Percentiles rank a stretch among this genome's conserved stretches.
Conservation (phyloP, 768 basidiomycete genomes). For the Boletus reticulatus region DNA sequence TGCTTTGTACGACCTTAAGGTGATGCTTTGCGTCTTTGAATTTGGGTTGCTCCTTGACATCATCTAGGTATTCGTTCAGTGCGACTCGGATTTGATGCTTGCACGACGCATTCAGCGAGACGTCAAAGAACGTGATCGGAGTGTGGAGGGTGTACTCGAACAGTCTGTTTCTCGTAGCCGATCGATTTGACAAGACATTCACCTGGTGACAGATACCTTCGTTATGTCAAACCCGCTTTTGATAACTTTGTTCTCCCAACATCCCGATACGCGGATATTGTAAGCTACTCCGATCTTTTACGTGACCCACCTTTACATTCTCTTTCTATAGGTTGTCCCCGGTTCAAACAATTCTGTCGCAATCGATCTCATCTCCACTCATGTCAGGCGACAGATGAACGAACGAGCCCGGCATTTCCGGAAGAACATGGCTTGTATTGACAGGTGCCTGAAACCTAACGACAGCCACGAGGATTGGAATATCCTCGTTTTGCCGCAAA, state of each 20-base stretch:
- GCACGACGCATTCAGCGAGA: conserved; percentile 89
- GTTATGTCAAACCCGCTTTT: conserved; percentile 92
- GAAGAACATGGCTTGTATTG: conserved; percentile 60
- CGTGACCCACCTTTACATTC: neutral
- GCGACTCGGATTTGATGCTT: conserved; percentile 96
- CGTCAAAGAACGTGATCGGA: conserved; percentile 81
- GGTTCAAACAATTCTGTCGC: conserved; percentile 87
- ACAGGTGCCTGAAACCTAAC: conserved; percentile 37
- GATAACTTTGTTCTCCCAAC: conserved; percentile 93
- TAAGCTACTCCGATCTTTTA: conserved; percentile 28
- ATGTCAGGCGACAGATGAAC: conserved; percentile 80
- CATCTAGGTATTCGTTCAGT: conserved; percentile 80
- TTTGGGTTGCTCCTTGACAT: neutral
- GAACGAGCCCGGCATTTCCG: conserved; percentile 76
- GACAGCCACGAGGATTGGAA: conserved; percentile 45
- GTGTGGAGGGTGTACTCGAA: conserved; percentile 83
- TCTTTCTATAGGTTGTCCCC: conserved; percentile 79
- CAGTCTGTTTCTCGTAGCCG: conserved; percentile 50
- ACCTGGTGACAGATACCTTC: conserved; percentile 65
- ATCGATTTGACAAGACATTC: neutral
- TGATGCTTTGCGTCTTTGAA: conserved; percentile 23
- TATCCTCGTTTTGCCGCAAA: conserved; percentile 69
- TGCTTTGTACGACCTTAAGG: conserved; percentile 90
- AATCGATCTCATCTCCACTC: conserved; percentile 90
- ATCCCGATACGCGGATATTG: conserved; percentile 86